Evolutionary conservation across 2,329 filamentous ascomycete genomes (phyloP), one percentile per base, ranked within the genome.

Genomic region (Cercospora canescens): DNA sequence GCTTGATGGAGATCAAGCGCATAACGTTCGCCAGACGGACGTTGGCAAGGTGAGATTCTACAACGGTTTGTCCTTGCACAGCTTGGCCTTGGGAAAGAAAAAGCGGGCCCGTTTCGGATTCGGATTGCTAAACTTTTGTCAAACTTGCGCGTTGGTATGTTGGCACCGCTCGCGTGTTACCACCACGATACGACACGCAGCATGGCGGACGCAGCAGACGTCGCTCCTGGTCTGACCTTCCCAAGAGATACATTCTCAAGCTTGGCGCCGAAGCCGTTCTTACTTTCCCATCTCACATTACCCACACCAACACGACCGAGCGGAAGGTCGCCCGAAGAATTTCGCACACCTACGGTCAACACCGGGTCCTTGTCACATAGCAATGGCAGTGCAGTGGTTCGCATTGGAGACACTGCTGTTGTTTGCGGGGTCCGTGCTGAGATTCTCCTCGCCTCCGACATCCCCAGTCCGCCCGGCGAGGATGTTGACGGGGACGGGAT

Each of bases 391-490:
- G 91, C 94, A 0, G 90, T 98, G 0, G 91, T 98, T 58, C 88
- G 95, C 37, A 84, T 91, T 60, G 95, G 95, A 55, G 92, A 96
- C 78, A 98, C 94, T 1, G 93, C 93, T 1, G 92, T 94, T n/a
- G 94, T 99, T 39, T 97, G 94, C 76, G 95, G 94, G 64, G 88
- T 99, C 21, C 88, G 94, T 52, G 94, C 86, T 60, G 95, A 99
- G 80, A 89, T 96, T 6, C 83, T 99, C 28, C 84, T 89, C 56
- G 89, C 91, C 2, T 85, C 86, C 58, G 88, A 92, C 76, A 92
- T 96, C 66, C 89, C 89, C 56, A 88, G 87, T 72, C 90, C 87
- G 66, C 66, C 75, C 50, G 60, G 73, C 32, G 70, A 73, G 9
- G 74, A 78, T 14, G 48, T 55, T 12, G 62, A 66, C 11, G 67